Evolutionary conservation across 176 grass and related monocot genomes (phyloP).

Genomic region (Triticum turgidum): DNA sequence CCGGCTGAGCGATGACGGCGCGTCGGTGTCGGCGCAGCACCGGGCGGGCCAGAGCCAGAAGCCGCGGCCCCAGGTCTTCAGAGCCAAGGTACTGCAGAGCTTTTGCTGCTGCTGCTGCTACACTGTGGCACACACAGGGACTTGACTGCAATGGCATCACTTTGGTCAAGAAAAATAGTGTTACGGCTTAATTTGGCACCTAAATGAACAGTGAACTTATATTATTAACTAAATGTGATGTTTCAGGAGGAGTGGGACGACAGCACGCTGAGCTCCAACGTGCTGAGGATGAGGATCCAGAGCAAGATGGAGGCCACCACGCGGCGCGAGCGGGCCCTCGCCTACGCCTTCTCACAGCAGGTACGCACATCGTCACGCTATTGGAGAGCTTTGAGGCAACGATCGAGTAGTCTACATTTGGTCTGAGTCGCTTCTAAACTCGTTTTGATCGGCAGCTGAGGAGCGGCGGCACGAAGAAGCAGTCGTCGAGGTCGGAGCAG

Average conservation of each 20-base stretch:
- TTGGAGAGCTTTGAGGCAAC: background rate
- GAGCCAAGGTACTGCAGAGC: constrained; percentile 55
- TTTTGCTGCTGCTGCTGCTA: background rate
- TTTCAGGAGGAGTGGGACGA: constrained; percentile 96
- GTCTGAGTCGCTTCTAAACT: background rate
- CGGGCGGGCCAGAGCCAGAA: constrained; percentile 46
- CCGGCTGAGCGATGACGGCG: constrained; percentile 54
- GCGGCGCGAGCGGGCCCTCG: constrained; percentile 77
- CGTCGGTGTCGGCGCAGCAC: constrained; percentile 50
- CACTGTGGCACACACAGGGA: background rate
- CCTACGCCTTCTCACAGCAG: constrained; percentile 98
- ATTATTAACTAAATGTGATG: background rate
- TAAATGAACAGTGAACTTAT: background rate
- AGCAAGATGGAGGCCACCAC: constrained; percentile 86
- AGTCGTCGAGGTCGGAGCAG: constrained; percentile 44
- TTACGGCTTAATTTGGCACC: background rate
- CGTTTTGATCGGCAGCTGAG: constrained; percentile 49
- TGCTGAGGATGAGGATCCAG: constrained; percentile 70
- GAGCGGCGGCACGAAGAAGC: constrained; percentile 56
- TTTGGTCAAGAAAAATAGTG: background rate
- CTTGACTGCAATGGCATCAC: background rate
- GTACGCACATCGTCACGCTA: constrained; percentile 8
- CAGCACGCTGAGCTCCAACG: constrained; percentile 91
- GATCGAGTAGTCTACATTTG: too few relatives aligned
- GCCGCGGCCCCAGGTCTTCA: constrained; percentile 44